Evolutionary conservation across 1,284 basidiomycete genomes (phyloP), one percentile per base, ranked within the genome.

Genomic region (Sporisorium reilianum): DNA sequence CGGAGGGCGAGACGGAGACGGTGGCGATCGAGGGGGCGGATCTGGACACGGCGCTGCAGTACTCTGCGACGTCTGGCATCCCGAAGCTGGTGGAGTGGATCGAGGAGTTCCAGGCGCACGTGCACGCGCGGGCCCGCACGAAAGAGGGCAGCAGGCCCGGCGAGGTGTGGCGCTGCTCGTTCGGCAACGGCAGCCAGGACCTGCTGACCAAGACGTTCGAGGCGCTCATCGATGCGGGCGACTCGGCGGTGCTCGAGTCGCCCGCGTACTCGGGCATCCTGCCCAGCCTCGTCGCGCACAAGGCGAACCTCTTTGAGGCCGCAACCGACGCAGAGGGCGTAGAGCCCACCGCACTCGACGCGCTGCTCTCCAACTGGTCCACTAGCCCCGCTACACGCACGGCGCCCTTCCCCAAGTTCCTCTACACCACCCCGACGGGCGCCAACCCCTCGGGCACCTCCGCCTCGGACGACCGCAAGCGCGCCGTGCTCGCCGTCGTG

Each of bases 171-270:
- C 32, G 55, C 82, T 95, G 66, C 7, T 91, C 90, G 52, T 86
- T 96, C 18, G 94, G 94, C 0, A 88, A 88, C 44, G 95, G 95
- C 7, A 93, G 91, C 54, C 94, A 96, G 86, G 94, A 97, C 86
- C 84, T 95, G 56, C 89, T 97, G 61, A 91, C 88, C 85, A 96
- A 96, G 69, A 86, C 87, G 3, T 89, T 89, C 80, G 76, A 85
- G 50, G 85, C 87, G 0, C 74, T 95, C 48, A 86, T 95, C 36
- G 91, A 95, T 81, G 89, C 89, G 4, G 93, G 93, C 1, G 95
- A 97, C 82, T 84, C 91, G 2, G 87, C 96, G 30, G 87, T 97
- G 34, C 88, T 97, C 34, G 95, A 97, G 84, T 89, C 90, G 1
- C 95, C 95, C 0, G 90, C 92, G 28, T 97, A 97, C 85, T 90